These are phyloP conservation scores for Mycena crocata DNA, from an alignment of 768 basidiomycete genomes.

Conservation along the genomic window DNA sequence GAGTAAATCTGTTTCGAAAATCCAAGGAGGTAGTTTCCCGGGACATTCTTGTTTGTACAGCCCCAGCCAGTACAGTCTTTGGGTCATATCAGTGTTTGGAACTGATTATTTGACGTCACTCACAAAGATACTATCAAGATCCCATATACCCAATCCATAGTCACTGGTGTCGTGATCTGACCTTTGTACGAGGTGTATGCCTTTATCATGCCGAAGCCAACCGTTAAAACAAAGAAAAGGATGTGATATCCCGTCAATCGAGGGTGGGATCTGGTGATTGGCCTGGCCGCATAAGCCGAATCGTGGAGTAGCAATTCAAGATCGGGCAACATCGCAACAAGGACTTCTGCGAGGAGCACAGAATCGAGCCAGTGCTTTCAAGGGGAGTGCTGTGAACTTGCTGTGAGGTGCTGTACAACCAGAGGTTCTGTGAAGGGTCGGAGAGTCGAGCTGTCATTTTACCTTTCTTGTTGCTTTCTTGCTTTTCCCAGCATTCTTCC, in stretches of 20 bases:
- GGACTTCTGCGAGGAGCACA: too few species aligned
- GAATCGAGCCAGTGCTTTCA: too few species aligned
- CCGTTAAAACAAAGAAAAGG: slow-evolving; percentile 1
- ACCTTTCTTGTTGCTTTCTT: too few species aligned
- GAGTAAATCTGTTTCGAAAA: slow-evolving; percentile 14
- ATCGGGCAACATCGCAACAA: not conserved
- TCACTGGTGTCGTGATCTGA: slow-evolving; percentile 1
- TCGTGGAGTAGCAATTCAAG: not conserved
- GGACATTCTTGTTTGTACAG: slow-evolving; percentile 19
- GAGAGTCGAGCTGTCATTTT: too few species aligned
- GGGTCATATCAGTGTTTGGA: not conserved
- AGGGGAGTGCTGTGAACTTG: too few species aligned
- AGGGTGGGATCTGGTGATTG: slow-evolving; percentile 3
- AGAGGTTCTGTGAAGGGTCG: too few species aligned
- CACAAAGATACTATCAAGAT: slow-evolving; percentile 12
- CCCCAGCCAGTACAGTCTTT: slow-evolving; percentile 18
- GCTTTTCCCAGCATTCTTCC: too few species aligned
- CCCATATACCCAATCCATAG: slow-evolving; percentile 19
- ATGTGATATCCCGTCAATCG: slow-evolving; percentile 15
- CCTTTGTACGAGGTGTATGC: slow-evolving; percentile 9
- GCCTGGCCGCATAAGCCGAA: not conserved
- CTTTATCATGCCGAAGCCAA: slow-evolving; percentile 4
- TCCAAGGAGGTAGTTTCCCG: slow-evolving; percentile 2
- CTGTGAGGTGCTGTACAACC: too few species aligned
- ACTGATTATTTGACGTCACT: not conserved